A percentile compares a stretch with the other conserved stretches of the same genome.
Conservation (phyloP, 495 filamentous ascomycete species). For the Hypoxylon intermedium region DNA sequence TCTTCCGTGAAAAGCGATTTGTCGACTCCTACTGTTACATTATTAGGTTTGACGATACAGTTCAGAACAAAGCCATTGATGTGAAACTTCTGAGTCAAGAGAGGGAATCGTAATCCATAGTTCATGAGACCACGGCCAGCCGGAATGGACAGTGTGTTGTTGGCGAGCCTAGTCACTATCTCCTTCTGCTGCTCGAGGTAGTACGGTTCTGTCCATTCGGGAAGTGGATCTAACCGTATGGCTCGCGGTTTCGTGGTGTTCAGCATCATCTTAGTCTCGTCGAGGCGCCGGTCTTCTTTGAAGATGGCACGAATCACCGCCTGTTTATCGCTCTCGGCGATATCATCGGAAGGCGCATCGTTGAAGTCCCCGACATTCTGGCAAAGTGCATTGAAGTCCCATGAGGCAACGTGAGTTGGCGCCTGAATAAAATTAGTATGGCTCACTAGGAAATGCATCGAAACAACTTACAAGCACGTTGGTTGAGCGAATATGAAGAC, state of each 20-base stretch:
- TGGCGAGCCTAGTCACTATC: slow-evolving; percentile 80
- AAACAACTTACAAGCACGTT: slow-evolving; percentile 40
- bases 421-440: slow-evolving; percentile 44
- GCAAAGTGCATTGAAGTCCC: slow-evolving; percentile 73
- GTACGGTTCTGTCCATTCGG: slow-evolving; percentile 81
- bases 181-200: slow-evolving; percentile 94
- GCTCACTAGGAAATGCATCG: not conserved
- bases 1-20: slow-evolving; percentile 85
- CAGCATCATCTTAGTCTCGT: slow-evolving; percentile 79
- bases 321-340: slow-evolving; percentile 75
- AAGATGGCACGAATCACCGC: slow-evolving; percentile 84
- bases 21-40: slow-evolving; percentile 87
- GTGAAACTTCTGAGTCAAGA: slow-evolving; percentile 88
- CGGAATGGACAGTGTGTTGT: slow-evolving; percentile 85
- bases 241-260: slow-evolving; percentile 77
- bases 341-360: slow-evolving; percentile 49
- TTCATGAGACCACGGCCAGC: slow-evolving; percentile 83
- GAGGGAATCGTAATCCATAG: slow-evolving; percentile 80
- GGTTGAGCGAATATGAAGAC: slow-evolving; percentile 47
- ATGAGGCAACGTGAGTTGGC: slow-evolving; percentile 69
- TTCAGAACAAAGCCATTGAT: slow-evolving; percentile 86
- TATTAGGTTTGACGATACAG: slow-evolving; percentile 88
- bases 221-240: slow-evolving; percentile 76
- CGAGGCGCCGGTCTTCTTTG: slow-evolving; percentile 84
- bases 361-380: slow-evolving; percentile 51